A percentile compares a stretch with the other conserved stretches of the same genome.
These are phyloP conservation scores for Trametes maxima DNA, from an alignment of 768 basidiomycete species.

Conservation along the genomic window DNA sequence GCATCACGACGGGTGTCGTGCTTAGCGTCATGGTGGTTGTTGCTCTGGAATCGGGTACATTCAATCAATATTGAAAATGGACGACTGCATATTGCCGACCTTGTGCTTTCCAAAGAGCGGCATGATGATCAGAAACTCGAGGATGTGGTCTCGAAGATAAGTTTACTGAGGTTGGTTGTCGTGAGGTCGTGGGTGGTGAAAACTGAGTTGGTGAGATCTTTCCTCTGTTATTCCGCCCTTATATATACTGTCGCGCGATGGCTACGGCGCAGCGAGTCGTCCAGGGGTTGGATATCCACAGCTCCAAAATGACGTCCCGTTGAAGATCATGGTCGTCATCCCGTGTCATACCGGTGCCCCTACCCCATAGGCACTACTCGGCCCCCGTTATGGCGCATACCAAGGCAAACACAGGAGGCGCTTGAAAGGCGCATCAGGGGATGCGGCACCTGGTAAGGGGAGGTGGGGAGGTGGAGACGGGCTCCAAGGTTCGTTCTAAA, in stretches of 20 bases:
- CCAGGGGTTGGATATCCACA: not conserved
- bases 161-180: not conserved
- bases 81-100: slow-evolving; percentile 12
- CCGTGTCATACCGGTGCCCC: not conserved
- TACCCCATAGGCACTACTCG: not conserved
- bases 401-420: too few species aligned
- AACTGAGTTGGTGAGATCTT: not conserved
- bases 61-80: too few species aligned
- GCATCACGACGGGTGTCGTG: slow-evolving; percentile 1
- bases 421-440: not conserved
- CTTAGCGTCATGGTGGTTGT: not conserved
- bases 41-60: not conserved
- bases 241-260: slow-evolving; percentile 1
- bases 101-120: slow-evolving; percentile 28
- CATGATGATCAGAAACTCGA: slow-evolving; percentile 8
- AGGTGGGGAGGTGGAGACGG: not conserved
- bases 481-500: not conserved
- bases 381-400: too few species aligned
- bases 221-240: not conserved
- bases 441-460: not conserved
- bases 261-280: not conserved
- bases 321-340: slow-evolving; percentile 3
- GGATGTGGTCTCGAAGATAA: not conserved
- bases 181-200: not conserved
- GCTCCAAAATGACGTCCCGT: slow-evolving; percentile 12